phyloP scores from a whole-genome alignment of 495 filamentous ascomycete species.

The Tuber melanosporum region DNA sequence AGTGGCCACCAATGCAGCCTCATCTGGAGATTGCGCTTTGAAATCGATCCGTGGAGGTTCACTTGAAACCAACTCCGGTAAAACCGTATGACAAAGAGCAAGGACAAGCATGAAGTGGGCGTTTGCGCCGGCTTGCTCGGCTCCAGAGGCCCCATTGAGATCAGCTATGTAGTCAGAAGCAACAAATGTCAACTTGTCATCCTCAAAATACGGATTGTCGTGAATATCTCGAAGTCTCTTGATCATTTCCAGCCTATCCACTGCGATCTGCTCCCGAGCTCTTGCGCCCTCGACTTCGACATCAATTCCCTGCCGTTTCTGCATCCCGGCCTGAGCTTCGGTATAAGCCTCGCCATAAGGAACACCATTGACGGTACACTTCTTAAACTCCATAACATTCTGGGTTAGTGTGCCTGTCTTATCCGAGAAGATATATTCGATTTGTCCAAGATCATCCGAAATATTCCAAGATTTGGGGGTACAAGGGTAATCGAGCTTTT shows the following conservation, averaged over 20 bases:
- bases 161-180: constrained; percentile 82
- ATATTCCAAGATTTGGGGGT: constrained; percentile 99
- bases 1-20: constrained; percentile 88
- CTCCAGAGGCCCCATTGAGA: constrained; percentile 66
- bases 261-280: constrained; percentile 71
- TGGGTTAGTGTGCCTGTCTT: constrained; percentile 98
- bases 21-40: constrained; percentile 96
- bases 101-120: constrained; percentile 92
- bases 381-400: constrained; percentile 99
- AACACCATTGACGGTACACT: constrained; percentile 86
- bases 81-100: constrained; percentile 91
- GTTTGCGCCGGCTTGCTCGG: constrained; percentile 66
- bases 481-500: constrained; percentile 83
- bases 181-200: constrained; percentile 85
- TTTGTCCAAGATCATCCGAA: constrained; percentile 94
- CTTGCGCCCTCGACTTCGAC: constrained; percentile 69
- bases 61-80: constrained; percentile 80
- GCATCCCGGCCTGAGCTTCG: constrained; percentile 91
- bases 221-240: constrained; percentile 65
- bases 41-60: constrained; percentile 87
- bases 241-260: constrained; percentile 66
- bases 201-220: constrained; percentile 83
- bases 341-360: constrained; percentile 97
- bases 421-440: constrained; percentile 99
- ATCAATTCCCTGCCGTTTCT: constrained; percentile 79